Percentiles rank a stretch among this genome's conserved stretches.
Evolutionary conservation across 306 rosid species (phyloP).

Genomic region (Prunus mongolica): DNA sequence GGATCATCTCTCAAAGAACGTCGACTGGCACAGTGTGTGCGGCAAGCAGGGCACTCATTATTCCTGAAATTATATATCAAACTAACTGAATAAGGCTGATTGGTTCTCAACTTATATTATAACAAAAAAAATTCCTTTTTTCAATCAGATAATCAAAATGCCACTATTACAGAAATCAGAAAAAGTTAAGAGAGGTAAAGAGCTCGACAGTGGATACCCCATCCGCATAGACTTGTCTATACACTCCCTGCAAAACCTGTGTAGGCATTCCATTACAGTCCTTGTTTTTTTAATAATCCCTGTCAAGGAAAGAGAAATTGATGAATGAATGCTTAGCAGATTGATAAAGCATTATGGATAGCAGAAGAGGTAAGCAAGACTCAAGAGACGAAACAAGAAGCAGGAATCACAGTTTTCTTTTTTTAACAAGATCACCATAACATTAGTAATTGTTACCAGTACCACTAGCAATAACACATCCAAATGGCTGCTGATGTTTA

Average conservation of each 20-base stretch:
- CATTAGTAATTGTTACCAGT: background rate
- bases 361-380: background rate
- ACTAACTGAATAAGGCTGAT: background rate
- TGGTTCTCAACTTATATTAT: background rate
- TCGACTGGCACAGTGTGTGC: slow-evolving; percentile 97
- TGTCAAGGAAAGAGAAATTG: slow-evolving; percentile 18
- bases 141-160: slow-evolving; percentile 9
- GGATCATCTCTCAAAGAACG: slow-evolving; percentile 99
- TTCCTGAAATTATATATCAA: slow-evolving; percentile 46
- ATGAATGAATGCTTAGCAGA: slow-evolving; percentile 6
- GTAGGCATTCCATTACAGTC: slow-evolving; percentile 97
- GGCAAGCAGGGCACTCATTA: slow-evolving; percentile 98
- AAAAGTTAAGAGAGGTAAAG: slow-evolving; percentile 8
- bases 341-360: background rate
- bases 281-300: slow-evolving; percentile 94
- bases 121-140: background rate
- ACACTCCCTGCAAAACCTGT: slow-evolving; percentile 97
- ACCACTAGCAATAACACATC: background rate
- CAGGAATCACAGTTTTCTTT: background rate
- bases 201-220: slow-evolving; percentile 51
- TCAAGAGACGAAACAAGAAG: background rate
- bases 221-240: slow-evolving; percentile 95
- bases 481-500: background rate
- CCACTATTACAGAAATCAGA: slow-evolving; percentile 13
- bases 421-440: background rate